Percentiles rank a stretch among this genome's conserved stretches.
Evolutionary conservation across 306 rosid species (phyloP).

Genomic region (Astragalus membranaceus): DNA sequence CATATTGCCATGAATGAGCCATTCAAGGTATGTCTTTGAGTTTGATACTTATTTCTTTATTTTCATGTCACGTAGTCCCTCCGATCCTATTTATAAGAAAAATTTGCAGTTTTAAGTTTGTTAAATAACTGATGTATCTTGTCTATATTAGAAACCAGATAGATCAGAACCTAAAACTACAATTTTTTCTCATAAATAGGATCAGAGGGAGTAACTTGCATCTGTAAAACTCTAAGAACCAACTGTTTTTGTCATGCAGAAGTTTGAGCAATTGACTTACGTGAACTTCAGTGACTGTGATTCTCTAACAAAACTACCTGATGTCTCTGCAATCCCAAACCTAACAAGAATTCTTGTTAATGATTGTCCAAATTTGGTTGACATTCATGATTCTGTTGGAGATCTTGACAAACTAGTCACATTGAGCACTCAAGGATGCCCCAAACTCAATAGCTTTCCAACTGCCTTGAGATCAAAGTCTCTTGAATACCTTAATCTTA

Average conservation of each 20-base stretch:
- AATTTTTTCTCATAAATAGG: too few relatives aligned
- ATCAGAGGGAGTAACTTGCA: neutral
- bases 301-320: slow-evolving; percentile 11
- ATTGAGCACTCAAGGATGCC: slow-evolving; percentile 3
- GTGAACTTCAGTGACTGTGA: neutral
- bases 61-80: neutral
- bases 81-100: too few relatives aligned
- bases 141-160: too few relatives aligned
- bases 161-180: too few relatives aligned
- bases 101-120: too few relatives aligned
- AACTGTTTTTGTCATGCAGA: slow-evolving; percentile 11
- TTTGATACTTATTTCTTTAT: neutral
- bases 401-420: slow-evolving; percentile 11
- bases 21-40: slow-evolving; percentile 8
- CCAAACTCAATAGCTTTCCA: neutral
- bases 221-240: neutral
- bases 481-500: slow-evolving; percentile 9
- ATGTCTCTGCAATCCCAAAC: slow-evolving; percentile 20
- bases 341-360: neutral
- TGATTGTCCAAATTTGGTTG: slow-evolving; percentile 8
- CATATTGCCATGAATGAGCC: neutral
- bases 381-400: slow-evolving; percentile 29
- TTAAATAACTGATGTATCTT: too few relatives aligned
- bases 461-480: slow-evolving; percentile 4
- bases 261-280: slow-evolving; percentile 1